Evolutionary conservation across 2,329 filamentous ascomycete species (phyloP).

Genomic region (Neopestalotiopsis sp.): DNA sequence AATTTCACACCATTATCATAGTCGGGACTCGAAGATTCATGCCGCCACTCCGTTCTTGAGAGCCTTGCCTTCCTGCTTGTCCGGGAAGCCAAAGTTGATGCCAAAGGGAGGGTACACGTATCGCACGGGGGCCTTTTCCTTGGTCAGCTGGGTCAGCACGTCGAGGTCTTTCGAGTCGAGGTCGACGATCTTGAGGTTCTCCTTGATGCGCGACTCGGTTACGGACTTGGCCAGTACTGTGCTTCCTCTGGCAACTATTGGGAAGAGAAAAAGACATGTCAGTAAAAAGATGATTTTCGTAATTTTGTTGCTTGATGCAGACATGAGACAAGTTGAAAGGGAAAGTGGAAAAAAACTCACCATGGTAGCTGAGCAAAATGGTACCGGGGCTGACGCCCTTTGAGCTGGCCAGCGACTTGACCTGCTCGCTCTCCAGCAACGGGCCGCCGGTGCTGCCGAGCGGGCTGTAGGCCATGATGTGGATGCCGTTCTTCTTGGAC

Average conservation of each 20-base stretch:
- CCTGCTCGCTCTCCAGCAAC: conserved; percentile 66
- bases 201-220: conserved; percentile 69
- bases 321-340: not conserved
- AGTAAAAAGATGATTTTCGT: too few species aligned
- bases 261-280: not conserved
- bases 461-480: conserved; percentile 76
- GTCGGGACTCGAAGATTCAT: not conserved
- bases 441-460: conserved; percentile 69
- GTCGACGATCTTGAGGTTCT: conserved; percentile 71
- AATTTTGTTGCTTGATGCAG: not conserved
- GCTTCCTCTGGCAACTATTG: conserved; percentile 65
- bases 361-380: conserved; percentile 74
- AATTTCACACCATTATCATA: not conserved
- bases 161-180: conserved; percentile 69
- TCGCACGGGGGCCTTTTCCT: conserved; percentile 58
- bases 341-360: conserved; percentile 51
- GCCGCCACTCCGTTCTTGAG: conserved; percentile 13
- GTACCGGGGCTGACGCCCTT: conserved; percentile 65
- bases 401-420: conserved; percentile 69
- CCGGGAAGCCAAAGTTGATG: conserved; percentile 74
- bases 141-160: conserved; percentile 58
- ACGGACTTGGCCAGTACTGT: conserved; percentile 79
- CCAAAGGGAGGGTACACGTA: conserved; percentile 75
- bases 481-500: conserved; percentile 71
- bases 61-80: conserved; percentile 53